Conservation (phyloP, 345 rosid species). For the Pugionium cornutum region DNA sequence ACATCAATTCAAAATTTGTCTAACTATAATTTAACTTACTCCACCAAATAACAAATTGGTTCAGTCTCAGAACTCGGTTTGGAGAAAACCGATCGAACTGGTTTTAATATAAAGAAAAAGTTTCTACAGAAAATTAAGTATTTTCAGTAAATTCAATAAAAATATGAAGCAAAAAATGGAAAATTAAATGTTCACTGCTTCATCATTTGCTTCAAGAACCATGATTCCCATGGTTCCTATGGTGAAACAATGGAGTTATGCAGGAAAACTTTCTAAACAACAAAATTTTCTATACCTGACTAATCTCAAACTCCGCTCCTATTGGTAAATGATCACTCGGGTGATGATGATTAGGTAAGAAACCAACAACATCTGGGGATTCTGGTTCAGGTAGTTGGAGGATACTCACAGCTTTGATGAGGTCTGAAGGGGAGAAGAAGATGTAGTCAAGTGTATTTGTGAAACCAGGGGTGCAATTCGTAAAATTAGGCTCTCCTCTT, state of each 20-base stretch:
- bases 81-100: too few relatives aligned
- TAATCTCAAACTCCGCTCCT: conserved; percentile 78
- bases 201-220: neutral
- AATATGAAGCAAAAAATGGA: neutral
- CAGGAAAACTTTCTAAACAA: conserved; percentile 18
- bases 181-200: conserved; percentile 3
- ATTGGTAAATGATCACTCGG: conserved; percentile 97
- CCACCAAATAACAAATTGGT: neutral
- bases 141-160: neutral
- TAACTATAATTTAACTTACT: neutral
- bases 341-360: conserved; percentile 76
- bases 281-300: conserved; percentile 38
- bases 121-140: neutral
- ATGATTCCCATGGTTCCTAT: neutral
- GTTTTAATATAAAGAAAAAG: too few relatives aligned
- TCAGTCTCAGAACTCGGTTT: too few relatives aligned
- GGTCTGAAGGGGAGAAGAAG: conserved; percentile 64
- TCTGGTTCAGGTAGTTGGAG: conserved; percentile 66
- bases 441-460: conserved; percentile 82
- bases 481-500: conserved; percentile 83
- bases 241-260: conserved; percentile 9
- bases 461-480: conserved; percentile 87
- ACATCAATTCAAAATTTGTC: neutral
- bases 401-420: conserved; percentile 59
- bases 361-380: conserved; percentile 59